phyloP scores from a whole-genome alignment of 2,329 filamentous ascomycete species.

The Pseudocercospora macadamiae region DNA sequence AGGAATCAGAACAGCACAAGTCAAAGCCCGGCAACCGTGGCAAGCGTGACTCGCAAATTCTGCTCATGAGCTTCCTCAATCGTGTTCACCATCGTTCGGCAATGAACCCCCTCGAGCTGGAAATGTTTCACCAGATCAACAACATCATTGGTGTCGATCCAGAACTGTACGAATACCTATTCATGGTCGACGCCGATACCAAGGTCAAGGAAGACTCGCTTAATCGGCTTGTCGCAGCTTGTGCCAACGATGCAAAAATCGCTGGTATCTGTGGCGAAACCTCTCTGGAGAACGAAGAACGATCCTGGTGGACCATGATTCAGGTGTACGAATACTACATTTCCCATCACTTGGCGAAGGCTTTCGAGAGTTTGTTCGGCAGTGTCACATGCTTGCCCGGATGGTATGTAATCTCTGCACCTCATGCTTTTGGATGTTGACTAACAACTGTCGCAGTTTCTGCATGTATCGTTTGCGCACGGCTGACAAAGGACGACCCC shows the following conservation, averaged over 20 bases:
- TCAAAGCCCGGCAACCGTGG: slow-evolving; percentile 96
- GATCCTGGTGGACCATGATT: slow-evolving; percentile 99
- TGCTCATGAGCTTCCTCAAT: slow-evolving; percentile 97
- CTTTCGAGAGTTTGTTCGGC: slow-evolving; percentile 96
- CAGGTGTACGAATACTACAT: slow-evolving; percentile 99
- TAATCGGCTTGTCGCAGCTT: slow-evolving; percentile 88
- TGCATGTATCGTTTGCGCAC: slow-evolving; percentile 97
- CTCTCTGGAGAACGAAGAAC: slow-evolving; percentile 90
- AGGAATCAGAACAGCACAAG: slow-evolving; percentile 89
- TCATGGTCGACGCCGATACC: slow-evolving; percentile 98
- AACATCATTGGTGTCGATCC: slow-evolving; percentile 98
- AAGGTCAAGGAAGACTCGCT: slow-evolving; percentile 89
- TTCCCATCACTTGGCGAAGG: slow-evolving; percentile 93
- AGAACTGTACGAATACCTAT: slow-evolving; percentile 92
- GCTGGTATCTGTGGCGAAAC: slow-evolving; percentile 98
- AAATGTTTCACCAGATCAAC: slow-evolving; percentile 99
- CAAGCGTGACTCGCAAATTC: slow-evolving; percentile 95
- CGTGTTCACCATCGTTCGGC: slow-evolving; percentile 90
- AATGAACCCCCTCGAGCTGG: slow-evolving; percentile 94
- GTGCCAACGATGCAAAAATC: slow-evolving; percentile 92
- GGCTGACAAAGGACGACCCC: slow-evolving; percentile 87
- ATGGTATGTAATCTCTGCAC: slow-evolving; percentile 70
- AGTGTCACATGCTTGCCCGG: slow-evolving; percentile 98
- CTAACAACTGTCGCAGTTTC: slow-evolving; percentile 74
- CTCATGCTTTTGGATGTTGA: slow-evolving; percentile 26